These are phyloP conservation scores for Lophiostoma macrostomum DNA, from an alignment of 495 filamentous ascomycete species.

Conservation along the genomic window DNA sequence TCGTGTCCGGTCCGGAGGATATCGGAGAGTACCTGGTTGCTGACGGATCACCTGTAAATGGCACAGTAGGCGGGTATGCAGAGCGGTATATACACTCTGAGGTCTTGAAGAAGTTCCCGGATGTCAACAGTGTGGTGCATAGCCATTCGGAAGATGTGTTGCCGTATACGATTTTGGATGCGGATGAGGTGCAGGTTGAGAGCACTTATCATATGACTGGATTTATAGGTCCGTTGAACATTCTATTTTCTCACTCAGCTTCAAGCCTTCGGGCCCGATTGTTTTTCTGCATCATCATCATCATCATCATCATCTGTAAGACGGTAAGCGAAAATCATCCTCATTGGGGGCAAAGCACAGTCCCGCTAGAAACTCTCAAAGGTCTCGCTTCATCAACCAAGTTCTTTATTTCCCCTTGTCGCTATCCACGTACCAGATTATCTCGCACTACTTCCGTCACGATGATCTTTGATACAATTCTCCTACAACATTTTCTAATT, in stretches of 20 bases:
- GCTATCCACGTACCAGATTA: no score
- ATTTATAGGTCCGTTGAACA: conserved; percentile 10
- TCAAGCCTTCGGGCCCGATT: no score
- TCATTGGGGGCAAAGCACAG: no score
- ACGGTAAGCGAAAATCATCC: no score
- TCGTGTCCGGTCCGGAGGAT: conserved; percentile 26
- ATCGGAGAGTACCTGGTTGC: conserved; percentile 35
- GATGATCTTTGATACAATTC: background rate
- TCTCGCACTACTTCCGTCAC: background rate
- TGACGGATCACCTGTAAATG: conserved; percentile 29
- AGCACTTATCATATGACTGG: conserved; percentile 46
- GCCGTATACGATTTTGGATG: conserved; percentile 43
- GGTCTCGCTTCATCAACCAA: no score
- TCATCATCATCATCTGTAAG: no score
- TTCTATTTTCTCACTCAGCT: background rate
- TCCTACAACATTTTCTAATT: background rate
- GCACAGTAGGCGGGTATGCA: conserved; percentile 19
- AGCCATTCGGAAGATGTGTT: conserved; percentile 46
- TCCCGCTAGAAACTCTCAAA: no score
- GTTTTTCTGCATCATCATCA: no score
- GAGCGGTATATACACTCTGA: conserved; percentile 43
- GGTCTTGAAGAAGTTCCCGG: conserved; percentile 45
- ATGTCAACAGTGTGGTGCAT: conserved; percentile 46
- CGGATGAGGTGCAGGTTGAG: conserved; percentile 38
- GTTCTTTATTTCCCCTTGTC: no score